phyloP scores from a whole-genome alignment of 306 rosid species.

The Oemleria cerasiformis region DNA sequence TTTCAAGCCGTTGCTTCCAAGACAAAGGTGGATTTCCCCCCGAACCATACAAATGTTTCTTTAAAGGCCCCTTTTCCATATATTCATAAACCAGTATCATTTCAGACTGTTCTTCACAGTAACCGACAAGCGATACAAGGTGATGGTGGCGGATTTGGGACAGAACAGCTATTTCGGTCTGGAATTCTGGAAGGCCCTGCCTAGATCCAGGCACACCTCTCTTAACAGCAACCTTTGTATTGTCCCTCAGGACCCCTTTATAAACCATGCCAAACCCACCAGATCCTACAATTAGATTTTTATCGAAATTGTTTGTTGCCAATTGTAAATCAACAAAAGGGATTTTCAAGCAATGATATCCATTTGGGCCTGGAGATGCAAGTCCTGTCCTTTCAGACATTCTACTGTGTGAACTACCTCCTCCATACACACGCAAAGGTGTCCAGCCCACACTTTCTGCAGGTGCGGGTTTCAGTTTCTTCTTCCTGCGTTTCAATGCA shows the following conservation, averaged over 20 bases:
- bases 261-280: conserved; percentile 96
- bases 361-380: conserved; percentile 74
- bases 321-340: conserved; percentile 70
- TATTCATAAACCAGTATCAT: conserved; percentile 96
- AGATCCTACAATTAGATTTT: conserved; percentile 66
- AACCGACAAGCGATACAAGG: conserved; percentile 92
- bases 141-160: conserved; percentile 91
- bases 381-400: conserved; percentile 59
- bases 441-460: conserved; percentile 89
- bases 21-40: conserved; percentile 42
- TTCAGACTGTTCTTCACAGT: conserved; percentile 90
- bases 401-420: conserved; percentile 82
- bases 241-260: conserved; percentile 72
- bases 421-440: conserved; percentile 64
- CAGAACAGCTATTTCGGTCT: conserved; percentile 75
- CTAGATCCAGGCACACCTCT: conserved; percentile 95
- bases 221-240: conserved; percentile 86
- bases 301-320: conserved; percentile 83
- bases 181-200: conserved; percentile 99
- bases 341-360: conserved; percentile 67
- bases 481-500: conserved; percentile 54
- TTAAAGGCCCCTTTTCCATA: conserved; percentile 82
- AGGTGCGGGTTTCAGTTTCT: conserved; percentile 47
- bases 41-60: conserved; percentile 75
- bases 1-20: conserved; percentile 93